Evolutionary conservation across 2,329 filamentous ascomycete genomes (phyloP), one percentile per base, ranked within the genome.

Genomic region (Pyrenophora tritici-repentis): DNA sequence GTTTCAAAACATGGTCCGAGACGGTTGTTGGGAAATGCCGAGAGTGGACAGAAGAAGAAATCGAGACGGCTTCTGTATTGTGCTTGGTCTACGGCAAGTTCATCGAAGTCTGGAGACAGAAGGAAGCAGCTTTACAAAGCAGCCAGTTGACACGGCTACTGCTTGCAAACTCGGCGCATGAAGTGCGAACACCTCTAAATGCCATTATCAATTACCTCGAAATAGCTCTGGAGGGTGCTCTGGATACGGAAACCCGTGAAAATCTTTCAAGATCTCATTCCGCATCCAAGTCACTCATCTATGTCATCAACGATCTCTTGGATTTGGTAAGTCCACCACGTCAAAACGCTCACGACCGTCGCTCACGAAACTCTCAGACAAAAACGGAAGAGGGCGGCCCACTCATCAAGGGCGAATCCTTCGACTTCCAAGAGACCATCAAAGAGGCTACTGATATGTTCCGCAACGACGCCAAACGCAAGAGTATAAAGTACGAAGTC

Each of bases 171-270:
- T 95, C 91, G 0, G 91, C 91, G 0, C 92, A 96, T 58, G 91
- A 96, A 76, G 90, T 96, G 7, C 86, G 92, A 42, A 96, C 91
- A 0, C 91, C 91, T 0, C 76, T 96, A 2, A 96, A 96, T 65
- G 91, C 91, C 13, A 96, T 96, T 65, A 95, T 96, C 73, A 96
- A 96, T 63, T 96, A 95, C 61, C 81, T 96, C 1, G 91, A 96
- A 62, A 96, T 96, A 58, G 91, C 91, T 0, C 76, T 96, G 1
- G 91, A 96, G 73, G 90, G 91, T 0, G 77, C 80, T 0, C 77
- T 96, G 3, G 91, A 96, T 57, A 78, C 84, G 13, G 91, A 96
- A 66, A 96, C 90, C 0, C 81, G 92, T 16, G 91, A 96, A 4
- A 95, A 94, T 53, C 77, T 96, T 5, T 82, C 88, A 0, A 88